Conservation (phyloP, 1,139 yeast species). For the Scheffersomyces parashehatae region DNA sequence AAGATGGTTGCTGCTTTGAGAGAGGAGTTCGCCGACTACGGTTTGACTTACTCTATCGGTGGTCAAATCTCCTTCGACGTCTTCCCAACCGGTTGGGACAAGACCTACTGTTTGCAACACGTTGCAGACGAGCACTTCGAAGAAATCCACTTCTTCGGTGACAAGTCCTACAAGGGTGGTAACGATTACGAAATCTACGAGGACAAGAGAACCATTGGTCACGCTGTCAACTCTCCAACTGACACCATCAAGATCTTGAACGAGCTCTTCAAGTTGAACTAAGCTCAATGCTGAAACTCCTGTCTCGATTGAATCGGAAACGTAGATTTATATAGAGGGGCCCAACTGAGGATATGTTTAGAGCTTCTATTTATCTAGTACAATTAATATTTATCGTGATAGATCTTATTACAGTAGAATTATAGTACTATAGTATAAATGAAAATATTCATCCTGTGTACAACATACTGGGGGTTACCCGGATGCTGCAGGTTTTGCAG, state of each 20-base stretch:
- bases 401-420: no score
- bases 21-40: constrained; percentile 77
- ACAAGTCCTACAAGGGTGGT: constrained; percentile 96
- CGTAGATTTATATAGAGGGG: no score
- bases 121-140: constrained; percentile 82
- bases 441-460: no score
- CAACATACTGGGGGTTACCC: no score
- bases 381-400: no score
- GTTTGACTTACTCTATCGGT: constrained; percentile 94
- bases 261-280: constrained; percentile 61
- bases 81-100: constrained; percentile 99
- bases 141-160: constrained; percentile 96
- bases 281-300: no score
- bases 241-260: constrained; percentile 86
- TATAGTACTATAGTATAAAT: no score
- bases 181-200: constrained; percentile 95
- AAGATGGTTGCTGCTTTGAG: constrained; percentile 81
- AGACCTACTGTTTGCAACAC: constrained; percentile 95
- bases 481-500: no score
- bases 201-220: constrained; percentile 93
- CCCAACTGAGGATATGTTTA: no score
- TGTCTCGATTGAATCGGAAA: no score
- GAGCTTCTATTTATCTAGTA: no score
- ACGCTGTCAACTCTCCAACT: constrained; percentile 82
- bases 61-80: constrained; percentile 99